phyloP scores from a whole-genome alignment of 345 rosid genomes.

The Murraya koenigii region DNA sequence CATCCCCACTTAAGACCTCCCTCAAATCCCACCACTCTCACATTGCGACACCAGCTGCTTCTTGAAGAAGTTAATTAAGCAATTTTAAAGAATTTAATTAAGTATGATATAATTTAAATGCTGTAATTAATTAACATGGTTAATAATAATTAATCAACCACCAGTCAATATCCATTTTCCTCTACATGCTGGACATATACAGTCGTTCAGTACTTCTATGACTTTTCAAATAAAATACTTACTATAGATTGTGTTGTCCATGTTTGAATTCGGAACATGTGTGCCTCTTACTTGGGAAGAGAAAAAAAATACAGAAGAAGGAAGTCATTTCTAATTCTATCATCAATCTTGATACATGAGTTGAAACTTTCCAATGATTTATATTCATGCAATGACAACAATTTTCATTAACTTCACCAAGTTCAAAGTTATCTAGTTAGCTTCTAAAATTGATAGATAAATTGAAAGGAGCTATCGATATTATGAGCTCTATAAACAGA shows the following conservation, averaged over 20 bases:
- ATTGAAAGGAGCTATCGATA: too few species aligned
- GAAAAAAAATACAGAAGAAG: neutral
- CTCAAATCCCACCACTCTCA: conserved; percentile 35
- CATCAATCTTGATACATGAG: conserved; percentile 14
- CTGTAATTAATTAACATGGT: neutral
- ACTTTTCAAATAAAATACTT: too few species aligned
- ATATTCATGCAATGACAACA: neutral
- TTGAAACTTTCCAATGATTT: conserved; percentile 13
- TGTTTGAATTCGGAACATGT: neutral
- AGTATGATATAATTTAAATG: neutral
- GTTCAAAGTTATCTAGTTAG: too few species aligned
- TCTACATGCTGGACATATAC: too few species aligned
- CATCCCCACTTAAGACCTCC: conserved; percentile 61
- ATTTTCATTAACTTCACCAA: neutral
- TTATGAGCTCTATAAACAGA: too few species aligned
- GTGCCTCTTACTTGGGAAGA: neutral
- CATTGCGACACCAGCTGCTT: conserved; percentile 8
- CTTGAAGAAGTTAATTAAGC: neutral
- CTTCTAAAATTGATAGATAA: too few species aligned
- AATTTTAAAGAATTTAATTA: neutral
- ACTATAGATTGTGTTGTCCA: too few species aligned
- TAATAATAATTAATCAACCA: neutral
- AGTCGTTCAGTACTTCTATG: too few species aligned
- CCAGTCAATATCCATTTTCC: neutral
- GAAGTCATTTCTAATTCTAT: neutral